phyloP scores from a whole-genome alignment of 2,329 filamentous ascomycete species.

The Rutstroemia sp. region DNA sequence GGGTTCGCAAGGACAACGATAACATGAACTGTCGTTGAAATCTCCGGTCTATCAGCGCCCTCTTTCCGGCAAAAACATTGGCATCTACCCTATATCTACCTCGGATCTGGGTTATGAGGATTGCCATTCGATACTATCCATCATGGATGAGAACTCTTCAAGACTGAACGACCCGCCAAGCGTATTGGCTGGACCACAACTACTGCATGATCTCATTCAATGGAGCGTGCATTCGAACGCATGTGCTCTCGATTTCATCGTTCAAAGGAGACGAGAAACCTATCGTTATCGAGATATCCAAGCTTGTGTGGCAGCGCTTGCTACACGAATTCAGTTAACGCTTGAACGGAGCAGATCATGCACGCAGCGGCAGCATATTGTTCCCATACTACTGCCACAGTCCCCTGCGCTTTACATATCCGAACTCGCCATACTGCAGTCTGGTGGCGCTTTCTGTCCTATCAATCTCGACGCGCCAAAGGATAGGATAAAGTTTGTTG shows the following conservation, averaged over 20 bases:
- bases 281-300: conserved; percentile 31
- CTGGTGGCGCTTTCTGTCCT: conserved; percentile 80
- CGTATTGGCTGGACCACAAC: conserved; percentile 43
- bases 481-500: conserved; percentile 73
- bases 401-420: conserved; percentile 70
- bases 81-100: neutral
- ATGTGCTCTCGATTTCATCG: conserved; percentile 58
- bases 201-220: conserved; percentile 58
- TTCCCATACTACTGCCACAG: conserved; percentile 75
- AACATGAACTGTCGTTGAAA: neutral
- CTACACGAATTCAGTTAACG: conserved; percentile 12
- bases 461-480: conserved; percentile 69
- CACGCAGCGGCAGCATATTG: conserved; percentile 39
- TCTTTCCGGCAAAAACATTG: neutral
- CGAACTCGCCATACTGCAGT: conserved; percentile 69
- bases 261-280: conserved; percentile 32
- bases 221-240: conserved; percentile 28
- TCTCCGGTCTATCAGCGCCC: neutral
- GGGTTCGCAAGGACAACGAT: neutral
- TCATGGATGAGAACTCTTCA: conserved; percentile 35
- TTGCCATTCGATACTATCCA: conserved; percentile 4
- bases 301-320: conserved; percentile 33
- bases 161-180: conserved; percentile 50
- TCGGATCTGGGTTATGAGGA: conserved; percentile 12
- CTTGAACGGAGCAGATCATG: conserved; percentile 12